A percentile compares a stretch with the other conserved stretches of the same genome.
Conservation (phyloP, 2,329 filamentous ascomycete genomes). For the Xylariaceae sp. region DNA sequence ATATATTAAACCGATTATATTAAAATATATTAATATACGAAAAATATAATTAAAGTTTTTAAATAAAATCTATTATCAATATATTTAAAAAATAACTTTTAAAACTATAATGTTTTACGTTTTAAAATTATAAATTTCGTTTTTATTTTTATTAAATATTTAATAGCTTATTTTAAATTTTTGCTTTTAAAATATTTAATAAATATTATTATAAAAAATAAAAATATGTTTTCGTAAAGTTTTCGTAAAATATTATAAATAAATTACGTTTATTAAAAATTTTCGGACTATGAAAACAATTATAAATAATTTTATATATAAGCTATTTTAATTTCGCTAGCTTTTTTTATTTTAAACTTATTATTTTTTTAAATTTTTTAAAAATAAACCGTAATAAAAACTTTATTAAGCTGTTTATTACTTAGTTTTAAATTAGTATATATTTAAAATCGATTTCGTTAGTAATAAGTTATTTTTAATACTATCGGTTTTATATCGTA, state of each 20-base stretch:
- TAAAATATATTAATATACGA: background rate
- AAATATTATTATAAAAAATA: background rate
- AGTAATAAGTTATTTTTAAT: background rate
- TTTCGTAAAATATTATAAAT: background rate
- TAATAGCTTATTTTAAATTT: background rate
- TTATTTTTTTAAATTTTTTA: background rate
- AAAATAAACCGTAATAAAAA: background rate
- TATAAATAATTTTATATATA: background rate
- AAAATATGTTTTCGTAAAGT: background rate
- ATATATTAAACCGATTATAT: too few species aligned
- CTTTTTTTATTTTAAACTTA: background rate
- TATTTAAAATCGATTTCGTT: background rate
- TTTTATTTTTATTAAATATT: background rate
- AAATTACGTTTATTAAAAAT: background rate
- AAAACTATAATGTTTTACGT: too few species aligned
- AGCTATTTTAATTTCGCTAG: background rate
- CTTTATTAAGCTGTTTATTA: background rate
- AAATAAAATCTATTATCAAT: too few species aligned
- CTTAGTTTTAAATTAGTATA: background rate
- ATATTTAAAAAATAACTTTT: background rate
- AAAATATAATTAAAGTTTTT: too few species aligned
- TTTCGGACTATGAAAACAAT: background rate
- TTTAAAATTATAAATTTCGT: too few species aligned
- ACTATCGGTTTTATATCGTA: background rate
- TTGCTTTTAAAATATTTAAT: background rate